phyloP scores from a whole-genome alignment of 495 filamentous ascomycete species.

The Bacidia gigantensis region DNA sequence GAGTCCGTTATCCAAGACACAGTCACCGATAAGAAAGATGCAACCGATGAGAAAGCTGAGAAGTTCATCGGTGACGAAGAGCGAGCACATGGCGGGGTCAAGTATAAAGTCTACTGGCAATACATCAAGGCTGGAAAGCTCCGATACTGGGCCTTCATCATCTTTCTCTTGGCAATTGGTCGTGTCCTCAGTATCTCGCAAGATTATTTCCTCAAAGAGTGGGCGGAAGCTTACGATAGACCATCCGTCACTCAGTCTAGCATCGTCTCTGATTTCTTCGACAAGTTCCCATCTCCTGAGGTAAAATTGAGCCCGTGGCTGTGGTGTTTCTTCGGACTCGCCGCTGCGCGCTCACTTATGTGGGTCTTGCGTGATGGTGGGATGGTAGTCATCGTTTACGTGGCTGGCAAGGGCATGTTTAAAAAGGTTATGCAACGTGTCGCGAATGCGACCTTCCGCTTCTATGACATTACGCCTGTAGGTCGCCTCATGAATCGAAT shows the following conservation, averaged over 20 bases:
- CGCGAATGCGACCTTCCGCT: slow-evolving; percentile 67
- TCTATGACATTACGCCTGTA: slow-evolving; percentile 74
- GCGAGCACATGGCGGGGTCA: slow-evolving; percentile 60
- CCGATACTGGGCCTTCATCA: slow-evolving; percentile 51
- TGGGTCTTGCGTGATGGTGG: slow-evolving; percentile 41
- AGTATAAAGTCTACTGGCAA: slow-evolving; percentile 62
- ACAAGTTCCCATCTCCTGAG: slow-evolving; percentile 48
- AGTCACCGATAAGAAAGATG: slow-evolving; percentile 30
- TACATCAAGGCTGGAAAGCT: slow-evolving; percentile 68
- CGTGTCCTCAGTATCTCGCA: slow-evolving; percentile 46
- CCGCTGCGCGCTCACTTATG: slow-evolving; percentile 40
- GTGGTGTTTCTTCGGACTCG: slow-evolving; percentile 46
- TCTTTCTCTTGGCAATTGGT: slow-evolving; percentile 43
- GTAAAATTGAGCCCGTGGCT: slow-evolving; percentile 63
- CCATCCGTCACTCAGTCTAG: background rate
- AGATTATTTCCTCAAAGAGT: slow-evolving; percentile 72
- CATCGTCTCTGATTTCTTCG: slow-evolving; percentile 30
- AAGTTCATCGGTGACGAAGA: slow-evolving; percentile 77
- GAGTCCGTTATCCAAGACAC: slow-evolving; percentile 23
- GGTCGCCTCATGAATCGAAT: slow-evolving; percentile 78
- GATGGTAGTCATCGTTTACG: slow-evolving; percentile 59
- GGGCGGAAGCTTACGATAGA: slow-evolving; percentile 61
- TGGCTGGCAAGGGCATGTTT: slow-evolving; percentile 60
- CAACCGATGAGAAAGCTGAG: slow-evolving; percentile 42
- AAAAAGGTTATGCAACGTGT: slow-evolving; percentile 51